phyloP scores from a whole-genome alignment of 2,329 filamentous ascomycete genomes.

The Fusarium incarnatum region DNA sequence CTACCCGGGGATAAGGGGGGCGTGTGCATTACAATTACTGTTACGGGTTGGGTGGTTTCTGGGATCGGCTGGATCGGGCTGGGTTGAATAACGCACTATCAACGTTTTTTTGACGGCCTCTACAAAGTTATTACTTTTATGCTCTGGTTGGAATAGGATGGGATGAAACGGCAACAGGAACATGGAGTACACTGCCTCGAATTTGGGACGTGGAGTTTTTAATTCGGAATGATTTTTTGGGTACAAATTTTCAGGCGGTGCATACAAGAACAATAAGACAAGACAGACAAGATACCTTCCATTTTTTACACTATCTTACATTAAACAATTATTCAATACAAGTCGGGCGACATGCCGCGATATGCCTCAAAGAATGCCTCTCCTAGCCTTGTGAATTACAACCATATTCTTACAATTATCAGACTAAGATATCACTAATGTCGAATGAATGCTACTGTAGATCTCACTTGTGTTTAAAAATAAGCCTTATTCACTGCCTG shows the following conservation, averaged over 20 bases:
- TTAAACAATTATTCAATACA: conserved; percentile 12
- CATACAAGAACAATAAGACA: conserved; percentile 18
- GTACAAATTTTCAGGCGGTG: conserved; percentile 10
- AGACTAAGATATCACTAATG: background rate
- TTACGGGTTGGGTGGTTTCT: conserved; percentile 11
- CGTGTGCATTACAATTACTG: conserved; percentile 37
- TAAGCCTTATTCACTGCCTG: conserved; percentile 32
- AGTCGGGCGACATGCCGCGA: conserved; percentile 15
- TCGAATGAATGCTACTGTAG: background rate
- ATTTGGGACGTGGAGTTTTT: conserved; percentile 35
- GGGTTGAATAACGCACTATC: conserved; percentile 25
- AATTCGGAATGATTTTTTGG: conserved; percentile 23
- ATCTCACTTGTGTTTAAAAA: conserved; percentile 5
- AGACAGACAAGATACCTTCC: conserved; percentile 24
- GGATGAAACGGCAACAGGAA: conserved; percentile 23
- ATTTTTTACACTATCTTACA: conserved; percentile 1
- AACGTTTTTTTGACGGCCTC: conserved; percentile 33
- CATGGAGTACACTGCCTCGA: conserved; percentile 37
- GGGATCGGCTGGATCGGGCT: background rate
- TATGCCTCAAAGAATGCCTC: background rate
- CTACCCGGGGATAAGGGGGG: conserved; percentile 25
- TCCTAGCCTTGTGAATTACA: background rate
- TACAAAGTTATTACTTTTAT: conserved; percentile 29
- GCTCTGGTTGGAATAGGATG: conserved; percentile 27
- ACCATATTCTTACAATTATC: background rate